phyloP scores from a whole-genome alignment of 306 rosid species.

The Glycyrrhiza uralensis region DNA sequence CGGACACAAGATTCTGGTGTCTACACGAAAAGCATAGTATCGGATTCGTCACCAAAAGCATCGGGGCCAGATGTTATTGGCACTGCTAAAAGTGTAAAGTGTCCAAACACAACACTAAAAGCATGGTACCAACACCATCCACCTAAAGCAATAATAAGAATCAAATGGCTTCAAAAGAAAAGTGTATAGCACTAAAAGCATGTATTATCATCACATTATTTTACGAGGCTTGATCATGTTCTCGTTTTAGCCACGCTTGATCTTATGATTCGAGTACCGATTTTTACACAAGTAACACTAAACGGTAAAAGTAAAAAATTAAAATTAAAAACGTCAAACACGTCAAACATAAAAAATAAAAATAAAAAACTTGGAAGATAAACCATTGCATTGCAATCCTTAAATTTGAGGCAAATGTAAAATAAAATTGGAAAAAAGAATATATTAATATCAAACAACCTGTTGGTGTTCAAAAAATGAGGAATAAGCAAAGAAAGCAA shows the following conservation, averaged over 20 bases:
- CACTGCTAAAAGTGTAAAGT: background rate
- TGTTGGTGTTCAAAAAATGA: slow-evolving; percentile 36
- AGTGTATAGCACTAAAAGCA: background rate
- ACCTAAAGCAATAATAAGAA: background rate
- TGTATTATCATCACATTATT: background rate
- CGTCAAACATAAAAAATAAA: no score
- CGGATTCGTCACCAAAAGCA: background rate
- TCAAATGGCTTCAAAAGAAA: background rate
- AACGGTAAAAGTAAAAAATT: no score
- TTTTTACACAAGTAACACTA: no score
- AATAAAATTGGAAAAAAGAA: background rate
- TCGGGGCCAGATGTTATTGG: background rate
- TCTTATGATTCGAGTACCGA: background rate
- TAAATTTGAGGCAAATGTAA: background rate
- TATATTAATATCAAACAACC: slow-evolving; percentile 41
- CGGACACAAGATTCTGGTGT: background rate
- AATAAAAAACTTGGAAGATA: background rate
- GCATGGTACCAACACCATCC: background rate
- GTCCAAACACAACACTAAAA: background rate
- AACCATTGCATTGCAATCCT: background rate
- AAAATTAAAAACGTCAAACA: no score
- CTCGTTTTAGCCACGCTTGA: background rate
- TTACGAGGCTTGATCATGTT: background rate
- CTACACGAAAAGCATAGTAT: background rate
- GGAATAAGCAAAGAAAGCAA: slow-evolving; percentile 30